Evolutionary conservation across 2,329 filamentous ascomycete species (phyloP).

Genomic region (Ophiocordyceps sinensis): DNA sequence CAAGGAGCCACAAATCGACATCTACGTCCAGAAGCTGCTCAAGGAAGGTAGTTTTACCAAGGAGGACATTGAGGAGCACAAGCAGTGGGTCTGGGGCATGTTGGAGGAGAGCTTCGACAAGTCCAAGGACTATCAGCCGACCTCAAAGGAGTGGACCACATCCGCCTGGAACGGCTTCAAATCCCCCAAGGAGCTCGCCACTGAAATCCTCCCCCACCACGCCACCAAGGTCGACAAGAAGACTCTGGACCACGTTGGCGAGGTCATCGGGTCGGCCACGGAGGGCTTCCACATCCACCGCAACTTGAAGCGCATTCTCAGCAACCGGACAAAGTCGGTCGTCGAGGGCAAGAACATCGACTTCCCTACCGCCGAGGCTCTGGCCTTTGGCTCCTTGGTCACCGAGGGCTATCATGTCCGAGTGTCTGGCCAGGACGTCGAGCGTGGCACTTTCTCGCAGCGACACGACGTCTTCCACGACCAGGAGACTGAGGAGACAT

Average conservation of each 20-base stretch:
- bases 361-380: constrained; percentile 91
- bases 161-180: constrained; percentile 99
- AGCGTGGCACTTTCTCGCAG: constrained; percentile 98
- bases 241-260: constrained; percentile 67
- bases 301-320: constrained; percentile 93
- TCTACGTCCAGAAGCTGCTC: constrained; percentile 82
- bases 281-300: constrained; percentile 82
- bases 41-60: constrained; percentile 91
- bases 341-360: constrained; percentile 89
- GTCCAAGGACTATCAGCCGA: constrained; percentile 95
- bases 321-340: constrained; percentile 81
- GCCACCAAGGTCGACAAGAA: constrained; percentile 66
- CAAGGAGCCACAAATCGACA: constrained; percentile 74
- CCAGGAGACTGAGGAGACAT: constrained; percentile 85
- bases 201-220: constrained; percentile 82
- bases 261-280: constrained; percentile 63
- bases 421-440: constrained; percentile 95
- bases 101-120: constrained; percentile 93
- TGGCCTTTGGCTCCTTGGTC: constrained; percentile 85
- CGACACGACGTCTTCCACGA: constrained; percentile 95
- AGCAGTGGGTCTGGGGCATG: constrained; percentile 99
- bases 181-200: constrained; percentile 92
- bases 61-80: constrained; percentile 96
- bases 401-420: constrained; percentile 93
- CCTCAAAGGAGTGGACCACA: constrained; percentile 94